Evolutionary conservation across 352 stramenopile species (phyloP).

Genomic region (Phytophthora brassicae): DNA sequence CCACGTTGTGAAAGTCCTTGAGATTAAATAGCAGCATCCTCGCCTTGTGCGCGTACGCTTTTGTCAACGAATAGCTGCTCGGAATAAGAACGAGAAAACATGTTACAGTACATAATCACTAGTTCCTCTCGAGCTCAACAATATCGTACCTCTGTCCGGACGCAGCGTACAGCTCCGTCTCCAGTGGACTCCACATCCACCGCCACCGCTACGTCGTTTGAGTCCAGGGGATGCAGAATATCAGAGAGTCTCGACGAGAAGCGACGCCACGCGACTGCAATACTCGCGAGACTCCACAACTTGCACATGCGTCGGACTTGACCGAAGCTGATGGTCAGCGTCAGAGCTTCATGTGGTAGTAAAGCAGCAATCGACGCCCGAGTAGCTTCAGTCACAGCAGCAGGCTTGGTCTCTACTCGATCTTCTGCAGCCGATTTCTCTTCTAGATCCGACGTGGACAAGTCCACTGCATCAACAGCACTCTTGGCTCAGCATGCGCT

Average conservation of each 20-base stretch:
- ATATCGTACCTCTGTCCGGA: constrained; percentile 53
- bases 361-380: constrained; percentile 35
- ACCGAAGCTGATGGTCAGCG: constrained; percentile 67
- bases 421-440: constrained; percentile 11
- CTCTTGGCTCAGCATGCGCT: not conserved
- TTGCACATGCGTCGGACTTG: constrained; percentile 81
- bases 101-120: not conserved
- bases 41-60: constrained; percentile 79
- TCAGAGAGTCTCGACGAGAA: constrained; percentile 57
- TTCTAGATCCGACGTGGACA: constrained; percentile 8
- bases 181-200: constrained; percentile 64
- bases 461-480: not conserved
- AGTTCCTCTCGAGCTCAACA: no score
- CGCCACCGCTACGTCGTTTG: constrained; percentile 45
- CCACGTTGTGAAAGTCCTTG: constrained; percentile 67
- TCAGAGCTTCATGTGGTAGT: constrained; percentile 74
- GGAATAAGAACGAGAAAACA: not conserved
- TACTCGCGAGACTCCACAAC: constrained; percentile 75
- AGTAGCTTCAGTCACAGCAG: not conserved
- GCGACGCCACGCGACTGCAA: constrained; percentile 62
- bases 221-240: constrained; percentile 53
- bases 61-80: constrained; percentile 66
- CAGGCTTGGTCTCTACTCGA: not conserved
- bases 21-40: constrained; percentile 84
- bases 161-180: constrained; percentile 54